Base-by-base conservation (phyloP, 768 basidiomycete genomes). In the Pulveroboletus ravenelii region DNA sequence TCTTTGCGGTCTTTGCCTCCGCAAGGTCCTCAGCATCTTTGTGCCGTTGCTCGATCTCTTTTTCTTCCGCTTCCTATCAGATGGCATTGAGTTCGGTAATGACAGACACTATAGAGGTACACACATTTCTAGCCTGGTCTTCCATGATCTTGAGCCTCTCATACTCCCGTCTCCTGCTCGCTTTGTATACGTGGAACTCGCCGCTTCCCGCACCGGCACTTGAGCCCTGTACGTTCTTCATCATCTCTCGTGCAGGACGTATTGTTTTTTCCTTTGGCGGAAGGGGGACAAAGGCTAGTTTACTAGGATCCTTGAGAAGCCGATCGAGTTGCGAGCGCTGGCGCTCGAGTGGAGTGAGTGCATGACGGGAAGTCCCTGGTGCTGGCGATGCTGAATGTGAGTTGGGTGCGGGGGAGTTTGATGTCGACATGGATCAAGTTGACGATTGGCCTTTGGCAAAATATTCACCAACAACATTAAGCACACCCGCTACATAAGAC, bases 161-260 rank as follows among this genome's bases (percentile, higher is more conserved):
- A 61, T 97, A 98, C 72, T 99, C 96, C 61, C 95, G 78, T 63
- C 95, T 78, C 54, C 96, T 74, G 56, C 86, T 84, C 15, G 95
- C 94, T 65, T 98, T 98, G 74, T 98, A 99, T 0, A 99, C 96
- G 65, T 99, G 96, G 64, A 98, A 97, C 69, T 95, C 94, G 38
- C 95, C 95, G 50, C 89, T 92, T 45, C 96, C 96, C 15, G 96
- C 96, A 40, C 95, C 96, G 7, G 96, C 93, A 68, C 90, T 92
- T 14, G 91, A 94, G 0, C 96, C 96, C 69, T 97, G 94, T 7
- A 99, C 95, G 60, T 98, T 98, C 78, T 96, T 97, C 90, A 99
- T 97, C 90, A 93, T 93, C 67, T 93, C 96, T 43, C 90, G 77
- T 9, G 94, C 77, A 1, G 93, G 75, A 17, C 93, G 76, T 29